Conservation (phyloP, 192 early-diverging fungal species). For the Podila verticillata region DNA sequence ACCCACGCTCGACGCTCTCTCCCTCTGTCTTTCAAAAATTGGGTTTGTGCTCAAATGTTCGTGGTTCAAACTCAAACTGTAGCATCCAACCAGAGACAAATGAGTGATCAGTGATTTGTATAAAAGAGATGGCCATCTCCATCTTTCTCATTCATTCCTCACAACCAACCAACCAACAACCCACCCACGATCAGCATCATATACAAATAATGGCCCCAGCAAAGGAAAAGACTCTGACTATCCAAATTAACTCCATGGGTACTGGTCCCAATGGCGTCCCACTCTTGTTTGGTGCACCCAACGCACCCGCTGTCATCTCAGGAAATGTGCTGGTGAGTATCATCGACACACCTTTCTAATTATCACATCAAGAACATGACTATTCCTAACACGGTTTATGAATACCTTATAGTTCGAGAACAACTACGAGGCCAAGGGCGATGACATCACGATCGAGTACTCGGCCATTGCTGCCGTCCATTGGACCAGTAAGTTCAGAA, state of each 20-base stretch:
- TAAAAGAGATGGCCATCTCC: too few relatives aligned
- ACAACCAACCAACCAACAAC: too few relatives aligned
- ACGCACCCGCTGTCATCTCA: background rate
- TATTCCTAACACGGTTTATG: too few relatives aligned
- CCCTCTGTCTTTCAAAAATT: too few relatives aligned
- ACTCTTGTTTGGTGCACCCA: background rate
- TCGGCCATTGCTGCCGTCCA: background rate
- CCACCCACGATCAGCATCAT: too few relatives aligned
- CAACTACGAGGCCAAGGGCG: constrained; percentile 1
- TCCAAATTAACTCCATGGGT: background rate
- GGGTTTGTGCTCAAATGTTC: too few relatives aligned
- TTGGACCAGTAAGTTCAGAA: constrained; percentile 1
- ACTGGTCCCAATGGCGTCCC: background rate
- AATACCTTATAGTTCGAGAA: background rate
- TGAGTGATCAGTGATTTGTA: too few relatives aligned
- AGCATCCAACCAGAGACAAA: too few relatives aligned
- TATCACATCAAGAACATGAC: too few relatives aligned
- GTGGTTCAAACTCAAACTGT: too few relatives aligned
- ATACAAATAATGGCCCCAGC: background rate
- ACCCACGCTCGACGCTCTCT: too few relatives aligned
- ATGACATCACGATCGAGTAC: background rate
- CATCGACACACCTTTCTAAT: too few relatives aligned
- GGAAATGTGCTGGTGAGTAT: background rate
- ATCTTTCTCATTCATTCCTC: background rate
- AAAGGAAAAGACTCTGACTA: background rate